These are phyloP conservation scores for Neurospora sublineolata DNA, from an alignment of 495 filamentous ascomycete genomes.

Conservation along the genomic window DNA sequence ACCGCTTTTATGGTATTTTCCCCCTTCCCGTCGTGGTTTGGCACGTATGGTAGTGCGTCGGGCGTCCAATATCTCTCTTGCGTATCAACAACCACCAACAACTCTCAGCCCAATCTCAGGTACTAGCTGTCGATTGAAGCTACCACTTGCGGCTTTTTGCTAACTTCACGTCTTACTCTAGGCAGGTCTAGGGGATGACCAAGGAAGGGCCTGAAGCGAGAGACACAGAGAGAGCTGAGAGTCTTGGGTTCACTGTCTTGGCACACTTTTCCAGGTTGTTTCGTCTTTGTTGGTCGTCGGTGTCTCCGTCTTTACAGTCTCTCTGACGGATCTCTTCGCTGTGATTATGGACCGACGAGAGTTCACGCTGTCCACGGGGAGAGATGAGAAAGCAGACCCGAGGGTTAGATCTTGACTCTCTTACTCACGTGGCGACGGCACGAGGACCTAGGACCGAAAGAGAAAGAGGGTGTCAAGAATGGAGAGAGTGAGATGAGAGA, in stretches of 20 bases:
- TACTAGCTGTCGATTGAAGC: neutral
- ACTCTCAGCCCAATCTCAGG: neutral
- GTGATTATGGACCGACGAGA: neutral
- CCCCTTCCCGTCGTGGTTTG: neutral
- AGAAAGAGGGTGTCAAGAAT: neutral
- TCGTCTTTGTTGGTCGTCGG: neutral
- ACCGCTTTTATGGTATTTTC: neutral
- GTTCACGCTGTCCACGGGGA: neutral
- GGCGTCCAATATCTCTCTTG: neutral
- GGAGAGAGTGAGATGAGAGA: neutral
- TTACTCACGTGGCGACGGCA: neutral
- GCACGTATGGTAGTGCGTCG: neutral
- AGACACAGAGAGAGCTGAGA: neutral
- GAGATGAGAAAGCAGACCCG: neutral
- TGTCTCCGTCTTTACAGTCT: neutral
- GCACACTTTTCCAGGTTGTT: neutral
- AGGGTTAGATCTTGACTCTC: neutral
- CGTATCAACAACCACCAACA: neutral
- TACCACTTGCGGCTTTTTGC: neutral
- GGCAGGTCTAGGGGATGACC: neutral
- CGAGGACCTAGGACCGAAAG: neutral
- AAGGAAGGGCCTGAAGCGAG: neutral
- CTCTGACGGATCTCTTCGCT: neutral
- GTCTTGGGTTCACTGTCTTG: neutral
- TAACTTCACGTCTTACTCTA: neutral